Conservation (phyloP, 1,284 basidiomycete genomes). For the Microbotryum lychnidis-dioicae region DNA sequence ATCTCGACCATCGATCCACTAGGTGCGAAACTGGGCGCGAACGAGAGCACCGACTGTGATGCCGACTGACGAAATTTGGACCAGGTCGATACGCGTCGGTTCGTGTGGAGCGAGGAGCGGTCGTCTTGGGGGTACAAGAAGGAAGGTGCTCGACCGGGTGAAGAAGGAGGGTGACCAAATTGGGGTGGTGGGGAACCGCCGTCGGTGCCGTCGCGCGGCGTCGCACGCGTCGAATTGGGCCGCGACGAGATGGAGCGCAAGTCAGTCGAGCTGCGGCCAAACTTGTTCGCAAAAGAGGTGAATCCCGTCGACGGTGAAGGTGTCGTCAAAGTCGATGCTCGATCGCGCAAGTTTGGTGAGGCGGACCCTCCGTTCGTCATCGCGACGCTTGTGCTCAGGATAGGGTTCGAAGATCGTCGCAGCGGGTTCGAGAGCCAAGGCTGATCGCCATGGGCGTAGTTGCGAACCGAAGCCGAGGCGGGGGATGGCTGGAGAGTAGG, state of each 20-base stretch:
- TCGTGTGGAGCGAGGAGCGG: slow-evolving; percentile 18
- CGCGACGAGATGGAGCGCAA: slow-evolving; percentile 21
- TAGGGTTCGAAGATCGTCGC: slow-evolving; percentile 17
- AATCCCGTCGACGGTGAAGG: slow-evolving; percentile 17
- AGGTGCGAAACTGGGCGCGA: slow-evolving; percentile 39
- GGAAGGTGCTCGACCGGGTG: slow-evolving; percentile 8
- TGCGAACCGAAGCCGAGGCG: slow-evolving; percentile 13
- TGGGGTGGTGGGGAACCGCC: slow-evolving; percentile 22
- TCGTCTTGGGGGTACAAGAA: background rate
- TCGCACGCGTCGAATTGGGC: slow-evolving; percentile 15
- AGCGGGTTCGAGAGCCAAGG: slow-evolving; percentile 28
- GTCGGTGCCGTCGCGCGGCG: slow-evolving; percentile 8
- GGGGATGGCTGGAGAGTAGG: too few species aligned
- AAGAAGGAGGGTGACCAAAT: slow-evolving; percentile 5
- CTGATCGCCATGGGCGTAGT: slow-evolving; percentile 25
- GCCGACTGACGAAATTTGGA: slow-evolving; percentile 30
- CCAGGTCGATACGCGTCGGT: slow-evolving; percentile 19
- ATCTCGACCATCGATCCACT: slow-evolving; percentile 44
- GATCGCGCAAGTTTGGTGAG: slow-evolving; percentile 12
- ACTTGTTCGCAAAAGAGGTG: slow-evolving; percentile 11
- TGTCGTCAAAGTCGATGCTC: slow-evolving; percentile 34
- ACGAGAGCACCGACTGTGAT: slow-evolving; percentile 34
- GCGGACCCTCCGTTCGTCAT: too few species aligned
- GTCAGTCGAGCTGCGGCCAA: slow-evolving; percentile 27
- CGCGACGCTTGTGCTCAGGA: too few species aligned